phyloP scores from a whole-genome alignment of 2,329 filamentous ascomycete genomes.

The Aureobasidium mangrovei region DNA sequence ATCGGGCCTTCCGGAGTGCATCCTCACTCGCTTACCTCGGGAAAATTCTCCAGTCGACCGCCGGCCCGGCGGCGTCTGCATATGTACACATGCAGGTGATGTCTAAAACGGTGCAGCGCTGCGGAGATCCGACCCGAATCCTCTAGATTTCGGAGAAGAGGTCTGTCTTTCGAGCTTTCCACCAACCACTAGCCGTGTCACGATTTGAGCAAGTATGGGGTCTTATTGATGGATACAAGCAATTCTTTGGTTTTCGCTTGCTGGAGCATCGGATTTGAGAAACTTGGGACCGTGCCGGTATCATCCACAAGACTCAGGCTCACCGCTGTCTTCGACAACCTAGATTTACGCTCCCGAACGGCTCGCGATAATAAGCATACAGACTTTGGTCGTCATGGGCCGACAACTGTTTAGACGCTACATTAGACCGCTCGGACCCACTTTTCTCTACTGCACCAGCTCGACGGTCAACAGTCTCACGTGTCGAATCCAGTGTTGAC shows the following conservation, averaged over 20 bases:
- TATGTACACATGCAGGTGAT: background rate
- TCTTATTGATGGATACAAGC: too few species aligned
- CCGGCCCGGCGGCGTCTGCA: background rate
- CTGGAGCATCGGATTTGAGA: background rate
- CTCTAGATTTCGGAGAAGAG: background rate
- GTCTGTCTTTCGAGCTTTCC: background rate
- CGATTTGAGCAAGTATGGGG: background rate
- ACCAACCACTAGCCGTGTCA: too few species aligned
- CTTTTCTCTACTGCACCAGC: background rate
- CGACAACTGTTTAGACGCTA: background rate
- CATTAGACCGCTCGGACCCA: slow-evolving; percentile 4
- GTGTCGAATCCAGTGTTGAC: background rate
- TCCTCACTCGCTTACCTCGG: background rate
- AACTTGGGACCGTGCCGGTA: background rate
- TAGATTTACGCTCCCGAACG: background rate
- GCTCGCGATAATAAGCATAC: background rate
- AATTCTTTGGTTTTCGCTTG: background rate
- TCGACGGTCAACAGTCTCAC: slow-evolving; percentile 8
- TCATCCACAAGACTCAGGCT: background rate
- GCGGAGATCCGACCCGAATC: background rate
- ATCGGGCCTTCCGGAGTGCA: slow-evolving; percentile 9
- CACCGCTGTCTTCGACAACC: slow-evolving; percentile 1
- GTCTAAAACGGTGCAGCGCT: background rate
- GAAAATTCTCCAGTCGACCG: background rate
- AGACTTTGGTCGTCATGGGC: slow-evolving; percentile 1